phyloP scores from a whole-genome alignment of 1,139 yeast genomes.

The Debaryomyces sp. region DNA sequence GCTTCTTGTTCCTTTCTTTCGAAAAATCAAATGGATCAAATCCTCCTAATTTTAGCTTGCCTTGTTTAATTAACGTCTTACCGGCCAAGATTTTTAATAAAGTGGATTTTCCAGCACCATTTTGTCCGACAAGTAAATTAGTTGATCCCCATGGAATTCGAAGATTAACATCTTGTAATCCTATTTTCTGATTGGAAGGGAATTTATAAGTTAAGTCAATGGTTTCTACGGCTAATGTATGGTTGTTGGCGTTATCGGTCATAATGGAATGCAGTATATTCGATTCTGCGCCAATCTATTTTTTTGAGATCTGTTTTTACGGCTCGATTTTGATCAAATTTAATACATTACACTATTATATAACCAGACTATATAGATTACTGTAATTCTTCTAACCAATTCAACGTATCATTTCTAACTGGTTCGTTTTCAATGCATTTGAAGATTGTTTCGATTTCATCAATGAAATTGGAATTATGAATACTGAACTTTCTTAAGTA shows the following conservation, averaged over 20 bases:
- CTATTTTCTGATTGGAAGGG: conserved; percentile 61
- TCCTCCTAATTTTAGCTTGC: conserved; percentile 71
- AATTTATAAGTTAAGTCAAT: conserved; percentile 69
- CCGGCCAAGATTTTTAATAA: conserved; percentile 84
- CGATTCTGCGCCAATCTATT: not conserved
- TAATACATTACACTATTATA: not conserved
- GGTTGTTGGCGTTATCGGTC: conserved; percentile 10
- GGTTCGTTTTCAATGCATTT: conserved; percentile 27
- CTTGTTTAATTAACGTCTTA: conserved; percentile 78
- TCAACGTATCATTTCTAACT: conserved; percentile 28
- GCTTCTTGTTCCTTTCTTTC: conserved; percentile 33
- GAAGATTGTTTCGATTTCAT: conserved; percentile 25
- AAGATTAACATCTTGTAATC: conserved; percentile 65
- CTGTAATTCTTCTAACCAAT: conserved; percentile 32
- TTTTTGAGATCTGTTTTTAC: not conserved
- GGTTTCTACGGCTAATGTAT: conserved; percentile 61
- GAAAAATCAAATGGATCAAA: conserved; percentile 84
- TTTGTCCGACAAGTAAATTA: conserved; percentile 84
- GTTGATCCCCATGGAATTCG: conserved; percentile 71
- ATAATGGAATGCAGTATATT: not conserved
- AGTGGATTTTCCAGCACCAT: conserved; percentile 97
- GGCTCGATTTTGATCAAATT: not conserved
- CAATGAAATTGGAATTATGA: conserved; percentile 19
- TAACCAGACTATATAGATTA: not conserved
- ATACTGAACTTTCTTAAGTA: conserved; percentile 34